These are phyloP conservation scores for Erodium chrysanthum DNA, from an alignment of 441 rosid genomes.

Conservation along the genomic window DNA sequence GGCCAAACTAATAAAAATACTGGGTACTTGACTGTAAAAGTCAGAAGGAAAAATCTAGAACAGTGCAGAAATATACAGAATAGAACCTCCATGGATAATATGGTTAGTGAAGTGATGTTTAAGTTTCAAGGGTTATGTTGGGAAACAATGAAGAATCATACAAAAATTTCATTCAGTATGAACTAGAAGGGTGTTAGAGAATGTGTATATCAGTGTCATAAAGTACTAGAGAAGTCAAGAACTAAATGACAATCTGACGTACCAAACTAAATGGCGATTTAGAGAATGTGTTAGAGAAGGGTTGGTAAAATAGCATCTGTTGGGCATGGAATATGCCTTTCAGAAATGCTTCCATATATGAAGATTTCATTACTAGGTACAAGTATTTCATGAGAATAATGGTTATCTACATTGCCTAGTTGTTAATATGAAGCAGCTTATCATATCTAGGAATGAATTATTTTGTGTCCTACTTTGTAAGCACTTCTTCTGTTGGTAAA, in stretches of 20 bases:
- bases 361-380: not conserved
- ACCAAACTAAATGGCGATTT: too few relatives aligned
- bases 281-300: too few relatives aligned
- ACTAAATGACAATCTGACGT: not conserved
- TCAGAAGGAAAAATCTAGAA: not conserved
- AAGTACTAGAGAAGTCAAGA: not conserved
- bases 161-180: not conserved
- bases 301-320: not conserved
- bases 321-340: not conserved
- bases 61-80: not conserved
- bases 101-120: not conserved
- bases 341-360: not conserved
- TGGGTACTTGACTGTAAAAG: not conserved
- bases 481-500: not conserved
- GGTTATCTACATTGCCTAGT: not conserved
- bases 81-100: not conserved
- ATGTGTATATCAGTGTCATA: not conserved
- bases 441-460: not conserved
- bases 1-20: not conserved
- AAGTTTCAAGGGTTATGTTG: not conserved
- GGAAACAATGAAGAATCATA: not conserved
- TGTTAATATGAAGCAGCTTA: not conserved
- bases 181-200: not conserved
- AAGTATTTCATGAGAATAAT: not conserved
- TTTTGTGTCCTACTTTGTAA: not conserved